Evolutionary conservation across 179 eudicot genomes (phyloP), one percentile per base, ranked within the genome.

Genomic region (Carnegiea gigantea): DNA sequence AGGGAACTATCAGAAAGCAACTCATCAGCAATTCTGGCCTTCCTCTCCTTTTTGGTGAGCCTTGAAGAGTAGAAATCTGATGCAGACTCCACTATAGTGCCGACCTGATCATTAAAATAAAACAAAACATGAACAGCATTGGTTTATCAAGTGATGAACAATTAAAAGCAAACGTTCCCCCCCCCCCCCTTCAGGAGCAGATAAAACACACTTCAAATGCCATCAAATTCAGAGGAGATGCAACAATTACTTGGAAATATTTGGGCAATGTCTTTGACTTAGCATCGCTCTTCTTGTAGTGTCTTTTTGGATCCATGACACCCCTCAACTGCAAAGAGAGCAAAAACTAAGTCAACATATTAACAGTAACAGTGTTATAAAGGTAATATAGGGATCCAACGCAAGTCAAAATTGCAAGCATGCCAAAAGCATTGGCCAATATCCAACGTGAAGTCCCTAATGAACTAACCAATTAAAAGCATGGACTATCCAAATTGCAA

Each of bases 231-330:
- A 75, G 30, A 40, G 60, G 81, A 12, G 57, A 23, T 28, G 43
- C 8, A 18, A 10, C n/a, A 40, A 36, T 87, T 81, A 86, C 98
- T 88, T 95, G 99, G 84, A 95, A 91, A 84, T 95, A 94, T 81
- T 92, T 95, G 48, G 97, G 98, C 79, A 95, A 83, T 15, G 89
- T 65, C 88, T 93, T 93, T 36, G 86, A 89, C 82, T 87, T 95
- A 9, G 93, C 64, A 28, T 91, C 97, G 78, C 96, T 88, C 89
- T 92, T 94, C 92, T 92, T 92, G 85, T 96, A 94, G 87, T 96
- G 99, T 84, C 99, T 90, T 90, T 94, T 96, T 60, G 99, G 99
- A 90, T 96, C 99, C 21, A 96, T 86, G 82, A 88, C 99, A 80
- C 84, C 71, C 87, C 99, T 91, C 89, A 96, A 81, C 99, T 95